Percentiles rank a stretch among this genome's conserved stretches.
These are phyloP conservation scores for Penicillium odoratum DNA, from an alignment of 495 filamentous ascomycete genomes.

Conservation along the genomic window DNA sequence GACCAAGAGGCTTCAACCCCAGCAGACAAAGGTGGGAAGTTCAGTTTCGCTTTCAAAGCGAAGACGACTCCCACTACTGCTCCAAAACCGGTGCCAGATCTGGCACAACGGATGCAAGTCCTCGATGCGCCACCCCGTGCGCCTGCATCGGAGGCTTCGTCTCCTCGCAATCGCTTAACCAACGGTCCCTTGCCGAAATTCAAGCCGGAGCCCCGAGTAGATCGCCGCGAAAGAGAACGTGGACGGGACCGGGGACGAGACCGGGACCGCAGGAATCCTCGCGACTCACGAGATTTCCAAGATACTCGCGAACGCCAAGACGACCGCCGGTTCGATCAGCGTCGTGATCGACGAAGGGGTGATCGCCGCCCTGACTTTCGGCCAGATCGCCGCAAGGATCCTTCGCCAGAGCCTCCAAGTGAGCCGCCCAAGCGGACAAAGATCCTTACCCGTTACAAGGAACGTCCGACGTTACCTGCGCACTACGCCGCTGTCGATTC, in stretches of 20 bases:
- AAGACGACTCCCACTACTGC: conserved; percentile 58
- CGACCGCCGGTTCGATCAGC: conserved; percentile 39
- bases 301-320: conserved; percentile 51
- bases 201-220: conserved; percentile 43
- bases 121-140: conserved; percentile 45
- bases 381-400: conserved; percentile 44
- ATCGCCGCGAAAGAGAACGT: conserved; percentile 47
- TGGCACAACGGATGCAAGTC: conserved; percentile 67
- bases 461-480: conserved; percentile 64
- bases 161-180: conserved; percentile 39
- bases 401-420: conserved; percentile 18
- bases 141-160: conserved; percentile 30
- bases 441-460: conserved; percentile 68
- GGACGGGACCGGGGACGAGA: conserved; percentile 47
- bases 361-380: conserved; percentile 35
- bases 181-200: conserved; percentile 42
- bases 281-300: conserved; percentile 51
- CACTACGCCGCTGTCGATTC: conserved; percentile 79
- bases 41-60: conserved; percentile 85
- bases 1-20: conserved; percentile 51
- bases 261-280: conserved; percentile 37
- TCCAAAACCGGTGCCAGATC: conserved; percentile 69
- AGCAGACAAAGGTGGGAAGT: conserved; percentile 65
- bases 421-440: conserved; percentile 63
- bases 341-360: conserved; percentile 37